Percentiles rank a stretch among this genome's conserved stretches.
Evolutionary conservation across 805 yeast genomes (phyloP).

Genomic region (Candida wancherniae): DNA sequence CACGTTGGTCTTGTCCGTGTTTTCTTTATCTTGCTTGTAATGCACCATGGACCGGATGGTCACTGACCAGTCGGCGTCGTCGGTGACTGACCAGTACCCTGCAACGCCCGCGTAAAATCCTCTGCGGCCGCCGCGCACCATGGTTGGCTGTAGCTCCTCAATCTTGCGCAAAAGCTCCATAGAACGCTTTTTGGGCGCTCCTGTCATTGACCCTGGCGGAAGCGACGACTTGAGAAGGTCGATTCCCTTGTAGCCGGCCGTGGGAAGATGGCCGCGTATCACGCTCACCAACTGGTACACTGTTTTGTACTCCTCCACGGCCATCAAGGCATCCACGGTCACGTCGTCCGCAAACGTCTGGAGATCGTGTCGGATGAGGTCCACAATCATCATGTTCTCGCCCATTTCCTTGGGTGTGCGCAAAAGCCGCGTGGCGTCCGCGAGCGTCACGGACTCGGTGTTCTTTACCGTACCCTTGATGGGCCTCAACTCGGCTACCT

Average conservation of each 20-base stretch:
- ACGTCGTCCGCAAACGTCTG: conserved; percentile 63
- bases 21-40: conserved; percentile 46
- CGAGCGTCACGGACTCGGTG: conserved; percentile 46
- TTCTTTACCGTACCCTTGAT: conserved; percentile 93
- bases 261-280: conserved; percentile 57
- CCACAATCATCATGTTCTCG: conserved; percentile 96
- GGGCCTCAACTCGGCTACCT: conserved; percentile 77
- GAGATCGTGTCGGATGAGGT: conserved; percentile 87
- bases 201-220: conserved; percentile 99
- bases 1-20: conserved; percentile 19
- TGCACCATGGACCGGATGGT: conserved; percentile 79
- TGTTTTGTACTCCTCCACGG: conserved; percentile 86
- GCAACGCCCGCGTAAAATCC: conserved; percentile 93
- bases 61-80: conserved; percentile 94
- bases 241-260: conserved; percentile 52
- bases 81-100: conserved; percentile 90
- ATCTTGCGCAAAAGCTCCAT: conserved; percentile 70
- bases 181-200: conserved; percentile 94
- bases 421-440: conserved; percentile 58
- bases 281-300: conserved; percentile 91
- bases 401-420: conserved; percentile 90
- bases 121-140: conserved; percentile 44
- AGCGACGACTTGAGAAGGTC: conserved; percentile 74
- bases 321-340: conserved; percentile 73
- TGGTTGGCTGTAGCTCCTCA: conserved; percentile 41